Percentiles rank a stretch among this genome's conserved stretches.
These are phyloP conservation scores for Akanthomyces dipterigenus DNA, from an alignment of 2,329 filamentous ascomycete species.

Conservation along the genomic window DNA sequence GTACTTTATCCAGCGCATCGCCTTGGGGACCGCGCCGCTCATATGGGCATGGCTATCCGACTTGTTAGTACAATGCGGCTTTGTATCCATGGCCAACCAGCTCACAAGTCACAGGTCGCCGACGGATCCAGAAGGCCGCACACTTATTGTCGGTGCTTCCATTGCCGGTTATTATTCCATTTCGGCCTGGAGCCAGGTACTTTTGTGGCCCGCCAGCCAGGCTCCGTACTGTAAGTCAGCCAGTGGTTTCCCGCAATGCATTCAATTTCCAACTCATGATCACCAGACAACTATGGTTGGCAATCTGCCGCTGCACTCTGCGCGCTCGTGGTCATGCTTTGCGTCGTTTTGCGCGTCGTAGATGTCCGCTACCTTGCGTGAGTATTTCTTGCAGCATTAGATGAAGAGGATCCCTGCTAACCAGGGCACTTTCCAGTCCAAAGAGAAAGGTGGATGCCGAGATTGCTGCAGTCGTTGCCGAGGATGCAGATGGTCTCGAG, in stretches of 20 bases:
- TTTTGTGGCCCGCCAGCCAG: constrained; percentile 45
- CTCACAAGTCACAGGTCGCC: neutral
- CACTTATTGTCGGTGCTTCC: constrained; percentile 39
- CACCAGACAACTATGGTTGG: constrained; percentile 38
- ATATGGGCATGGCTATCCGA: constrained; percentile 48
- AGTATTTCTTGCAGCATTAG: neutral
- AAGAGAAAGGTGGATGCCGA: constrained; percentile 10
- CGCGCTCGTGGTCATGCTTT: constrained; percentile 38
- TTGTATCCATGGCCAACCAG: neutral
- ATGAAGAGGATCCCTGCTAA: neutral
- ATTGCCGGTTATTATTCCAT: constrained; percentile 45
- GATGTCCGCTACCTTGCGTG: constrained; percentile 25
- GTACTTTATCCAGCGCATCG: constrained; percentile 43
- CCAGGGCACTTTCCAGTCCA: neutral
- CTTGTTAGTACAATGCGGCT: constrained; percentile 20
- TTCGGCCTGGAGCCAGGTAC: constrained; percentile 43
- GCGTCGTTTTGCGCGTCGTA: constrained; percentile 34
- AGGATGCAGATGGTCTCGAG: neutral
- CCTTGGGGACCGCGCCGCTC: constrained; percentile 42
- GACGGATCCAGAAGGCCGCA: constrained; percentile 9
- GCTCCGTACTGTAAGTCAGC: constrained; percentile 39
- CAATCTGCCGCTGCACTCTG: constrained; percentile 38
- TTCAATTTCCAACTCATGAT: neutral
- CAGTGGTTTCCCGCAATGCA: neutral
- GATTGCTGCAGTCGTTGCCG: neutral